These are phyloP conservation scores for Pyrus betulifolia DNA, from an alignment of 306 rosid species.

Conservation along the genomic window DNA sequence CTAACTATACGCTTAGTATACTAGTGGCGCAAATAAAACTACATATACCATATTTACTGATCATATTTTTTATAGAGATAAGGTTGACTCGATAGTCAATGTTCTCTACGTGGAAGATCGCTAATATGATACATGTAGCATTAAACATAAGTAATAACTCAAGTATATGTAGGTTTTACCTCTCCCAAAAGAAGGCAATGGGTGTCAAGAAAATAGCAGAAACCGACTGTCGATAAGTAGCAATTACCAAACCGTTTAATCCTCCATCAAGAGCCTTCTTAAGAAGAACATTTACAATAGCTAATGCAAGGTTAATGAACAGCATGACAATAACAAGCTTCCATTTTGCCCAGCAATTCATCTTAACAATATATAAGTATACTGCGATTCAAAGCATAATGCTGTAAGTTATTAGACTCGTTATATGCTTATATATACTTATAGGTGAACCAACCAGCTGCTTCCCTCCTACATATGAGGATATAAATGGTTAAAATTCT, in stretches of 20 bases:
- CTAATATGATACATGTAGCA: neutral
- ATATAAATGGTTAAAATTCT: slow-evolving; percentile 16
- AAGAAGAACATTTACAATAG: slow-evolving; percentile 59
- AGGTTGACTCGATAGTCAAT: neutral
- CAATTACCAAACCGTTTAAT: slow-evolving; percentile 38
- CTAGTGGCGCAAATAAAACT: neutral
- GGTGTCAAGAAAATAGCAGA: slow-evolving; percentile 62
- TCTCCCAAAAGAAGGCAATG: slow-evolving; percentile 58
- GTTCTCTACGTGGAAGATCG: too few species aligned
- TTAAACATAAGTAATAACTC: neutral
- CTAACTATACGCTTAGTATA: neutral
- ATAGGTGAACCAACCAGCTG: slow-evolving; percentile 18
- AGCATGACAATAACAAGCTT: slow-evolving; percentile 52
- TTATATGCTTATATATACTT: slow-evolving; percentile 1
- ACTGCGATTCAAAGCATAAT: slow-evolving; percentile 6
- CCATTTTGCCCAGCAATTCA: slow-evolving; percentile 32
- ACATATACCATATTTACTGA: neutral
- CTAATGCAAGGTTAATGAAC: slow-evolving; percentile 52
- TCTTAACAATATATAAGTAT: neutral
- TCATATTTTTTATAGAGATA: neutral
- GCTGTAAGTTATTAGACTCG: slow-evolving; percentile 1
- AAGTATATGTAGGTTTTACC: slow-evolving; percentile 24
- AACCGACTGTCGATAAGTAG: slow-evolving; percentile 55
- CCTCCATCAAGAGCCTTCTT: slow-evolving; percentile 67
- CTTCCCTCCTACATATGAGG: slow-evolving; percentile 4